Evolutionary conservation across 2,329 filamentous ascomycete genomes (phyloP).

Genomic region (Ophiostoma novo-ulmi): DNA sequence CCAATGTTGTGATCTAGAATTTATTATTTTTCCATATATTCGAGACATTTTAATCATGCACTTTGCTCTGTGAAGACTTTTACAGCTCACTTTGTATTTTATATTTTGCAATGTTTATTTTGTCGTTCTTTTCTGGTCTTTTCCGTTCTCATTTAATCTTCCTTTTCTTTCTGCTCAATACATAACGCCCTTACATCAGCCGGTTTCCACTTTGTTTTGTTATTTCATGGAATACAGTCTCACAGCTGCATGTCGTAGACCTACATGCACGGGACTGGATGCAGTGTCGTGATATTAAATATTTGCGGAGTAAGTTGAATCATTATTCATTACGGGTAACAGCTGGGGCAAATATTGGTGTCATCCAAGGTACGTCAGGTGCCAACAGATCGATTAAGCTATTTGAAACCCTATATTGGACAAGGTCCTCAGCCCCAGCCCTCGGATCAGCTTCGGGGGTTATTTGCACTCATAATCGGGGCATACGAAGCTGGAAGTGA

Average conservation of each 20-base stretch:
- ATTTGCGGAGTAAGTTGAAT: neutral
- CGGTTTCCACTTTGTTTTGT: neutral
- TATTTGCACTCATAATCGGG: neutral
- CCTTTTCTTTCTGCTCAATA: neutral
- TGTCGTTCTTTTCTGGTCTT: neutral
- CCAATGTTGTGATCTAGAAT: neutral
- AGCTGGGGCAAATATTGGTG: neutral
- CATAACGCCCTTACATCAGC: neutral
- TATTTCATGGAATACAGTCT: neutral
- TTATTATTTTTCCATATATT: neutral
- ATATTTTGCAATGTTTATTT: too few relatives aligned
- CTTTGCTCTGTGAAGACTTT: neutral
- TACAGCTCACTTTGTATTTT: neutral
- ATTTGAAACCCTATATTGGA: neutral
- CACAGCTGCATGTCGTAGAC: neutral
- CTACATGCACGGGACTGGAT: neutral
- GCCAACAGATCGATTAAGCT: neutral
- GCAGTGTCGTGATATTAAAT: neutral
- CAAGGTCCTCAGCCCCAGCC: neutral
- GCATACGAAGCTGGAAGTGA: neutral
- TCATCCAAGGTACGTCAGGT: neutral
- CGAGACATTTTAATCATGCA: neutral
- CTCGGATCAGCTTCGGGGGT: neutral
- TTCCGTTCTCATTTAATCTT: neutral
- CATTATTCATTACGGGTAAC: neutral